Evolutionary conservation across 1,284 basidiomycete genomes (phyloP), one percentile per base, ranked within the genome.

Genomic region (Rhodotorula sp.): DNA sequence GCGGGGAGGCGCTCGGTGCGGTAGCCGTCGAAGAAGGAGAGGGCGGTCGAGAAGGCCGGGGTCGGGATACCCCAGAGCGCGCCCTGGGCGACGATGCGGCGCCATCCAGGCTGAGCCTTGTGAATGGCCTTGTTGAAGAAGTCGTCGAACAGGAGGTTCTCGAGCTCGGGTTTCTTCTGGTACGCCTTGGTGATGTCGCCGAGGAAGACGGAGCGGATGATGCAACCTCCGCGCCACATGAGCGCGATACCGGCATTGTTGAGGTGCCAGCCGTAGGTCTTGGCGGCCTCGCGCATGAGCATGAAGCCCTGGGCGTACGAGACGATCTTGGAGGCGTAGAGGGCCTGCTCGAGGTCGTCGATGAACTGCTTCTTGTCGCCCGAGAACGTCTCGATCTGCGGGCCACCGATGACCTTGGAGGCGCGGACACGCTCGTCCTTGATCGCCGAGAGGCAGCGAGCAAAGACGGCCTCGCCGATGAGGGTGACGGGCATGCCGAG

Each of bases 211-310:
- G 80, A 81, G 69, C 81, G 79, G 87, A 99, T 99, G 82, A 99
- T 99, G 83, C 96, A 99, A 75, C 96, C 96, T 76, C 96, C 96
- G 79, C 95, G 92, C 96, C 96, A 99, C 93, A 99, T 99, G 76
- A 87, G 88, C 60, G 96, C 96, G 80, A 99, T 98, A 74, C 94
- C 94, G 78, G 94, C 90, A 81, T 96, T 96, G 85, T 93, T 93
- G 79, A 93, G 83, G 80, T 89, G 87, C 91, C 91, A 93, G 75
- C 80, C 77, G 91, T 85, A 92, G 86, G 95, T 94, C 82, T 92
- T 91, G 65, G 94, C 95, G 64, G 95, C 95, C 83, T 98, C 91
- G 77, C 96, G 87, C 94, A 99, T 97, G 78, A 99, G 87, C 89
- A 99, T 96, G 86, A 99, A 99, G 77, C 96, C 96, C 84, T 99